Base-by-base conservation (phyloP, 2,329 filamentous ascomycete genomes). In the Drechslera avenae region DNA sequence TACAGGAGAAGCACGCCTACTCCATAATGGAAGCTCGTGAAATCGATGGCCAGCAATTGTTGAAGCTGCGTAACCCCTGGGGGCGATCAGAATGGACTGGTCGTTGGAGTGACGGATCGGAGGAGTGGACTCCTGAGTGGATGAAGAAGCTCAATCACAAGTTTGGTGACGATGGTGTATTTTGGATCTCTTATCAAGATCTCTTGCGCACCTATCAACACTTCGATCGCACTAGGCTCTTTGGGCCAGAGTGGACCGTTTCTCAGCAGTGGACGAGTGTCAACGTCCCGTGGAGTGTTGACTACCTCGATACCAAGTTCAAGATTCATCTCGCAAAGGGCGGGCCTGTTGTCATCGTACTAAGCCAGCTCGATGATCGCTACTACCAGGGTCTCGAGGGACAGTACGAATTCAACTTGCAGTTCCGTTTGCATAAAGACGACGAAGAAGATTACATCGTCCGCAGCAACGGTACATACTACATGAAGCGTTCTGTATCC, bases 91-190 rank as follows among this genome's bases (percentile, higher is more conserved):
- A 91, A 72, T 94, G 90, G 89, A 88, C 83, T 23, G 90, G 90
- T 1, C 79, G 88, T 1, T 94, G 90, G 89, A 86, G 83, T 31
- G 90, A 94, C 65, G 90, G 90, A 0, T 90, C 87, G 5, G 88
- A 90, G 63, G 86, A 93, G 71, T 95, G 90, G 90, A 93, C 88
- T 1, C 79, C 88, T 0, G 86, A 91, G 59, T 90, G 87, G 83
- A 85, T 93, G 73, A 75, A 85, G 52, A 85, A 87, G 62, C 79
- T 94, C 1, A 79, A 82, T 37, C 88, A 92, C 67, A 84, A 82
- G 34, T 92, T 92, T 60, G 88, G 89, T 32, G 87, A 90, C 59
- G 89, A 92, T 60, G 89, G 88, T 7, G 63, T 84, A 26, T 85
- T 86, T 67, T 86, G 82, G 81, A 84, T 85, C 30, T 81, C 78